Base-by-base conservation (phyloP, 2,329 filamentous ascomycete genomes). In the Nemania sp. region DNA sequence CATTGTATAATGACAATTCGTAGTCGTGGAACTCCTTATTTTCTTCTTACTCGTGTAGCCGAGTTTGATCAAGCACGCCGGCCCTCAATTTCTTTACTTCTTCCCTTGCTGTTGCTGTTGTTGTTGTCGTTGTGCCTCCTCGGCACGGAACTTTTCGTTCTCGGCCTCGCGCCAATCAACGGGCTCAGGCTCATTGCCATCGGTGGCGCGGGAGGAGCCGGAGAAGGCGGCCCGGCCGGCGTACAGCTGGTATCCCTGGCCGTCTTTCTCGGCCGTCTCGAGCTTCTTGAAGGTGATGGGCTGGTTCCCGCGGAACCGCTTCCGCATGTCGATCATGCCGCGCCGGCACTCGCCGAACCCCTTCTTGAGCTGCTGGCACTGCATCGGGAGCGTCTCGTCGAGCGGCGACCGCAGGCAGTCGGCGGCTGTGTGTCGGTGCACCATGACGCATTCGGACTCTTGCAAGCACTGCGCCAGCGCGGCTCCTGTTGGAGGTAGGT, bases 261-360 rank as follows among this genome's bases (percentile, higher is more conserved):
- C 78, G 9, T 76, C 75, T 22, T 76, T 76, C 62, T 90, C 86
- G 52, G 82, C 72, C 61, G 86, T 79, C 68, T 85, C 80, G 64
- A 85, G 75, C 54, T 78, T 74, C 67, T 77, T 79, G 61, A 88
- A 83, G 20, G 84, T 80, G 61, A 96, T 86, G 49, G 94, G 91
- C 71, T 91, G 84, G 77, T 97, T 97, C 54, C 94, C 94, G 51
- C 94, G 84, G 75, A 99, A 97, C 28, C 94, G 88, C 77, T 97
- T 97, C 72, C 94, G 90, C 94, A 99, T 99, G 72, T 99, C 94
- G 64, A 97, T 89, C 84, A 96, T 85, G 61, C 94, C 94, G 61
- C 93, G 89, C 69, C 96, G 95, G 82, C 94, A 99, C 70, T 97
- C 90, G 71, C 90, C 89, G 67, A 95, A 94, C 40, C 91, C 91